These are phyloP conservation scores for Metschnikowia similis DNA, from an alignment of 805 yeast species.

Conservation along the genomic window DNA sequence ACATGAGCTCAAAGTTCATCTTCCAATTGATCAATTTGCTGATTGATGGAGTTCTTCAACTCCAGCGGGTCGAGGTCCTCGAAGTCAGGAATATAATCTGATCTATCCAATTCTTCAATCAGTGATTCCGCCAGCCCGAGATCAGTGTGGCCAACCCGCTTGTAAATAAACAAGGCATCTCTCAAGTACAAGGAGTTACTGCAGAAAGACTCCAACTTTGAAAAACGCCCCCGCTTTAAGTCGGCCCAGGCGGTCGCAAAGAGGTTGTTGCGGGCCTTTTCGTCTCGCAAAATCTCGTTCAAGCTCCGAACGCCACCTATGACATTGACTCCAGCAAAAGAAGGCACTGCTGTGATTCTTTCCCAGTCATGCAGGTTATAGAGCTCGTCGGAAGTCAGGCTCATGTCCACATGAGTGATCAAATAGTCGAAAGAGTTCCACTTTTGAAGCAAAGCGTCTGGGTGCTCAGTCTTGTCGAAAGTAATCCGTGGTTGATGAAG, in stretches of 20 bases:
- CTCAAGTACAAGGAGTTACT: conserved; percentile 6
- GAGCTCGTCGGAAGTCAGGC: conserved; percentile 6
- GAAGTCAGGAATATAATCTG: neutral
- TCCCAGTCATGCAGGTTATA: conserved; percentile 12
- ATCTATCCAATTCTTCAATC: conserved; percentile 2
- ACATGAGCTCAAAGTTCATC: conserved; percentile 6
- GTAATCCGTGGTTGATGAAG: conserved; percentile 31
- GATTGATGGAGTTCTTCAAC: conserved; percentile 19
- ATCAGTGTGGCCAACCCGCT: conserved; percentile 16
- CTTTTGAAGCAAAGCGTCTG: conserved; percentile 23
- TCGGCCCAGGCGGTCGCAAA: conserved; percentile 5
- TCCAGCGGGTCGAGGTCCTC: conserved; percentile 15
- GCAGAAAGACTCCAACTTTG: conserved; percentile 2
- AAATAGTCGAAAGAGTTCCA: conserved; percentile 31
- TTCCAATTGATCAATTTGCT: conserved; percentile 22
- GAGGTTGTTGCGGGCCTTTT: neutral
- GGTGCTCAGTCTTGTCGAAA: conserved; percentile 79
- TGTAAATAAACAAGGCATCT: conserved; percentile 28
- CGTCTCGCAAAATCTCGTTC: conserved; percentile 1
- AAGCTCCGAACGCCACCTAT: neutral
- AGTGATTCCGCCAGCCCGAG: neutral
- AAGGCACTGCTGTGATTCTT: conserved; percentile 22
- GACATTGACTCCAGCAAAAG: conserved; percentile 19
- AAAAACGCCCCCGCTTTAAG: conserved; percentile 4
- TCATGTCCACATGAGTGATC: conserved; percentile 24